Conservation (phyloP, 495 filamentous ascomycete species). For the Chlorociboria aeruginascens region DNA sequence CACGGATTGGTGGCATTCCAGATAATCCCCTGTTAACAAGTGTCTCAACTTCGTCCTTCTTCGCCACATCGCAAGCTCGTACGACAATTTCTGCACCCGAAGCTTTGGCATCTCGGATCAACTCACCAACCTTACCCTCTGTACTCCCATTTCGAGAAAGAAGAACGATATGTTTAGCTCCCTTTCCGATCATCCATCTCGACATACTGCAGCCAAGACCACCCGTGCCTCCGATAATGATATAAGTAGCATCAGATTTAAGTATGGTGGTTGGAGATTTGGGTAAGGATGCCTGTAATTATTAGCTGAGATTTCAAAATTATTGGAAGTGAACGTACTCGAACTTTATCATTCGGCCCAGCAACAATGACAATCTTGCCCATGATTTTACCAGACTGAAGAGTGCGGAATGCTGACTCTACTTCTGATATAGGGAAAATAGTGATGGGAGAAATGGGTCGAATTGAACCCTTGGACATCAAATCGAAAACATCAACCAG, state of each 20-base stretch:
- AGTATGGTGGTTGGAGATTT: no score
- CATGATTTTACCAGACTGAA: conserved; percentile 34
- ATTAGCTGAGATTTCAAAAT: no score
- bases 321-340: not conserved
- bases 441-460: conserved; percentile 20
- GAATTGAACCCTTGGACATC: conserved; percentile 5
- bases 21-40: conserved; percentile 2
- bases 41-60: conserved; percentile 12
- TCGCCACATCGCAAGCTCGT: conserved; percentile 27
- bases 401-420: conserved; percentile 27
- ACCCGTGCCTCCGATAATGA: conserved; percentile 51
- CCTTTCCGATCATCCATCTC: conserved; percentile 45
- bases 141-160: conserved; percentile 40
- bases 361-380: conserved; percentile 38
- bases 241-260: conserved; percentile 34
- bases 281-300: no score
- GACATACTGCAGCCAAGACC: conserved; percentile 52
- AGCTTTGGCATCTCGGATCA: conserved; percentile 10
- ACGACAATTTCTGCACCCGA: conserved; percentile 16
- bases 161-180: conserved; percentile 45
- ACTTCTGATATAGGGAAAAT: conserved; percentile 27
- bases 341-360: not conserved
- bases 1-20: conserved; percentile 36
- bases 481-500: conserved; percentile 13
- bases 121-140: conserved; percentile 6